phyloP scores from a whole-genome alignment of 352 stramenopile species.

The Peronospora belbahrii region DNA sequence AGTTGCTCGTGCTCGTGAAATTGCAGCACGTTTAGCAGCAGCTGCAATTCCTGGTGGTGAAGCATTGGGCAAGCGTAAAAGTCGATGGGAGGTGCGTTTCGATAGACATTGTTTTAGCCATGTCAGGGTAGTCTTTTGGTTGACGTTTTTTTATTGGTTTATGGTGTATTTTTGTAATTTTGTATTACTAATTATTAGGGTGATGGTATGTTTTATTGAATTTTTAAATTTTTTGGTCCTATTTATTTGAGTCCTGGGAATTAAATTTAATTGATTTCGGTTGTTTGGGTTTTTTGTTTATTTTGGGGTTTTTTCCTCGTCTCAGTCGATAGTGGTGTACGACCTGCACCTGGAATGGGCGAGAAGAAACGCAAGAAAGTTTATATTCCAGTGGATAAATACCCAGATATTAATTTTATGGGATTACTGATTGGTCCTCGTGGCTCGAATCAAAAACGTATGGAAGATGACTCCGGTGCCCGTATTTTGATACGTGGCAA shows the following conservation, averaged over 20 bases:
- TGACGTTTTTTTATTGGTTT: slow-evolving; percentile 4
- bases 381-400: slow-evolving; percentile 87
- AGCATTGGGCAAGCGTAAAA: slow-evolving; percentile 76
- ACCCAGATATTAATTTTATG: slow-evolving; percentile 92
- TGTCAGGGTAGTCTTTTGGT: background rate
- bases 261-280: too few relatives aligned
- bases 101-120: slow-evolving; percentile 3
- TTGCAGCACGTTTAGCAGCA: slow-evolving; percentile 69
- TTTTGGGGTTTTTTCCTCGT: too few relatives aligned
- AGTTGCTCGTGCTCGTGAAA: slow-evolving; percentile 72
- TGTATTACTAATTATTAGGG: slow-evolving; percentile 33
- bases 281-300: too few relatives aligned
- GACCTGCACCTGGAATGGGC: slow-evolving; percentile 30
- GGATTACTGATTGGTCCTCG: slow-evolving; percentile 85
- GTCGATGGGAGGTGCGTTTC: slow-evolving; percentile 66
- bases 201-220: slow-evolving; percentile 38
- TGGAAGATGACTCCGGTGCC: slow-evolving; percentile 87
- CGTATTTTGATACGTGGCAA: slow-evolving; percentile 89
- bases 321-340: slow-evolving; percentile 31
- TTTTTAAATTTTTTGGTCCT: too few relatives aligned
- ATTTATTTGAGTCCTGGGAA: too few relatives aligned
- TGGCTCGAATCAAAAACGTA: slow-evolving; percentile 88
- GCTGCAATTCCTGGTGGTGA: slow-evolving; percentile 58
- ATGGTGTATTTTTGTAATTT: slow-evolving; percentile 3
- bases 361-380: slow-evolving; percentile 87